These are phyloP conservation scores for Pouteria glomerata DNA, from an alignment of 148 eudicot genomes.

Conservation along the genomic window DNA sequence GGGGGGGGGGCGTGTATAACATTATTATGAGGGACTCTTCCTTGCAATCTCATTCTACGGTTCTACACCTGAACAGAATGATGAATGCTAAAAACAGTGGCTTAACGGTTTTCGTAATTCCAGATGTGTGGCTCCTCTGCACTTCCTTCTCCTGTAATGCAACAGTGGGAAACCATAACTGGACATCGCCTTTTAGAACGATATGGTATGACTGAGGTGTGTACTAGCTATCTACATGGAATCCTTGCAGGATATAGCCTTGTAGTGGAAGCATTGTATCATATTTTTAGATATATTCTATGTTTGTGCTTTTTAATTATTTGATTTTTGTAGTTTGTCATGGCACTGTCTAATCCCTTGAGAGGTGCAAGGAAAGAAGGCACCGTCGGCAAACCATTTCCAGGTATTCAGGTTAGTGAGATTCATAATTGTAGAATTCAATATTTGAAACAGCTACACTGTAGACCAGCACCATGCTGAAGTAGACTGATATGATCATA, in stretches of 20 bases:
- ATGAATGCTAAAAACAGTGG: not conserved
- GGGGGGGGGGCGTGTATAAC: no score
- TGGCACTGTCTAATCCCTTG: constrained; percentile 90
- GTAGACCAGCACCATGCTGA: not conserved
- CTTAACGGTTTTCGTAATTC: constrained; percentile 2
- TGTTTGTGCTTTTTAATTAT: constrained; percentile 13
- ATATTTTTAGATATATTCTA: not conserved
- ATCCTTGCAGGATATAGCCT: not conserved
- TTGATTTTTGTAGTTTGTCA: constrained; percentile 64
- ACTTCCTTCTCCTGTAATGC: constrained; percentile 96
- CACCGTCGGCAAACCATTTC: constrained; percentile 96
- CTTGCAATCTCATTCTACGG: not conserved
- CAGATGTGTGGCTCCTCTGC: constrained; percentile 99
- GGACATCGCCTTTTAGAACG: constrained; percentile 89
- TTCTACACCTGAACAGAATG: not conserved
- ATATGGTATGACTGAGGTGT: constrained; percentile 99
- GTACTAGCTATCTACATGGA: constrained; percentile 1
- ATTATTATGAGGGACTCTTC: not conserved
- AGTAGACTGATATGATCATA: not conserved
- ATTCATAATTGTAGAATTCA: constrained; percentile 4
- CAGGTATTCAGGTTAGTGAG: constrained; percentile 82
- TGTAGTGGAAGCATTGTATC: not conserved
- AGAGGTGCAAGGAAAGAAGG: constrained; percentile 80
- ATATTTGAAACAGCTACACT: not conserved
- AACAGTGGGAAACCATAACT: constrained; percentile 89